These are phyloP conservation scores for Heterobasidion parviporum DNA, from an alignment of 1,284 basidiomycete species.

Conservation along the genomic window DNA sequence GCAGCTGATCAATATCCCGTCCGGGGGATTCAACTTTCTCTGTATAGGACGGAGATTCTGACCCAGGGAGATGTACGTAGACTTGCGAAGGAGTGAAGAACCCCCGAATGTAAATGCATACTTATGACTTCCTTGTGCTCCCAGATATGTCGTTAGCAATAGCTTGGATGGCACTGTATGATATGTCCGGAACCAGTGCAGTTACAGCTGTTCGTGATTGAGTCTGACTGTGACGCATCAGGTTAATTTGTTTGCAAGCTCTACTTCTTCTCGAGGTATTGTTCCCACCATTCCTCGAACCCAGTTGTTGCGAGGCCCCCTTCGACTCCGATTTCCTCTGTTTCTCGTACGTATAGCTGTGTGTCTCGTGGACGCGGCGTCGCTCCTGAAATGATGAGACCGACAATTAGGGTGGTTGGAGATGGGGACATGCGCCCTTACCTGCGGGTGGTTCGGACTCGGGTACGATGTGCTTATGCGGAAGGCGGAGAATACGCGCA, in stretches of 20 bases:
- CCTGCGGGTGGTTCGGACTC: constrained; percentile 53
- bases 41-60: no score
- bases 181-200: neutral
- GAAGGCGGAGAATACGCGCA: constrained; percentile 53
- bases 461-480: constrained; percentile 59
- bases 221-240: neutral
- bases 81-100: no score
- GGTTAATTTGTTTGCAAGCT: neutral
- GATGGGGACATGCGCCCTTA: constrained; percentile 4
- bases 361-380: constrained; percentile 67
- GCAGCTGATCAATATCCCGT: no score
- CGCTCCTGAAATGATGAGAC: constrained; percentile 28
- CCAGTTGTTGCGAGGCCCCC: constrained; percentile 51
- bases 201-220: neutral
- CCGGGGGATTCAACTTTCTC: no score
- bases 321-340: constrained; percentile 48
- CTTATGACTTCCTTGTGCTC: neutral
- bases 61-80: no score
- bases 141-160: neutral
- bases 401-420: neutral
- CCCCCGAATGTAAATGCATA: no score
- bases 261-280: constrained; percentile 18
- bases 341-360: constrained; percentile 60
- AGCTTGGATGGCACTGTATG: neutral
- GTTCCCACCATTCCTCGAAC: constrained; percentile 74